Evolutionary conservation across 495 filamentous ascomycete genomes (phyloP).

Genomic region (Aspergillus ostianus): DNA sequence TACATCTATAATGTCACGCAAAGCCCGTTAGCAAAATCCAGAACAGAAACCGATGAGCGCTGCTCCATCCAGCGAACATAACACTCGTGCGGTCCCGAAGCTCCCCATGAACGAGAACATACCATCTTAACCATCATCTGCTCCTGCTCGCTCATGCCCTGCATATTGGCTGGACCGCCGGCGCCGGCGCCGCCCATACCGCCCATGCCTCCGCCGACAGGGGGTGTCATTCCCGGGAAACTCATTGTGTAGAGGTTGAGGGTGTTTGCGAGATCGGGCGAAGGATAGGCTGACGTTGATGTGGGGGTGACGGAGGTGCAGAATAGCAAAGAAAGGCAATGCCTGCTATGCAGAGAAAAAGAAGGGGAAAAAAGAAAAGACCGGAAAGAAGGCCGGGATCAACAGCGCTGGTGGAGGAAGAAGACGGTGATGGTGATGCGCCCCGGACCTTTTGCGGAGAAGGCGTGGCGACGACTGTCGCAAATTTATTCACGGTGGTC

Average conservation of each 20-base stretch:
- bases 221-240: constrained; percentile 41
- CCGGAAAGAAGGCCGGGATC: too few species aligned
- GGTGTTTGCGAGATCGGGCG: not conserved
- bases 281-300: too few species aligned
- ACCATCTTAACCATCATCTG: constrained; percentile 54
- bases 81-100: not conserved
- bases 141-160: constrained; percentile 53
- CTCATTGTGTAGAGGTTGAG: constrained; percentile 37
- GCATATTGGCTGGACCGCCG: constrained; percentile 22
- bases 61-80: not conserved
- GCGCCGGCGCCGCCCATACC: constrained; percentile 23
- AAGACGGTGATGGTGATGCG: not conserved
- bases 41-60: not conserved
- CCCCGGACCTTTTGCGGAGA: constrained; percentile 38
- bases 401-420: not conserved
- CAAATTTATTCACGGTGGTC: constrained; percentile 36
- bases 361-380: too few species aligned
- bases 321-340: not conserved
- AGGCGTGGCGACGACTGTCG: constrained; percentile 24
- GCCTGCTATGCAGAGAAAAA: too few species aligned
- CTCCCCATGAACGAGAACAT: constrained; percentile 12
- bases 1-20: constrained; percentile 57
- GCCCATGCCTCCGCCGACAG: constrained; percentile 15
- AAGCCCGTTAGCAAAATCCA: not conserved
- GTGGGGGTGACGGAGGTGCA: too few species aligned